Conservation (phyloP, 2,329 filamentous ascomycete genomes). For the Nothophaeocryptopus gaeumannii region DNA sequence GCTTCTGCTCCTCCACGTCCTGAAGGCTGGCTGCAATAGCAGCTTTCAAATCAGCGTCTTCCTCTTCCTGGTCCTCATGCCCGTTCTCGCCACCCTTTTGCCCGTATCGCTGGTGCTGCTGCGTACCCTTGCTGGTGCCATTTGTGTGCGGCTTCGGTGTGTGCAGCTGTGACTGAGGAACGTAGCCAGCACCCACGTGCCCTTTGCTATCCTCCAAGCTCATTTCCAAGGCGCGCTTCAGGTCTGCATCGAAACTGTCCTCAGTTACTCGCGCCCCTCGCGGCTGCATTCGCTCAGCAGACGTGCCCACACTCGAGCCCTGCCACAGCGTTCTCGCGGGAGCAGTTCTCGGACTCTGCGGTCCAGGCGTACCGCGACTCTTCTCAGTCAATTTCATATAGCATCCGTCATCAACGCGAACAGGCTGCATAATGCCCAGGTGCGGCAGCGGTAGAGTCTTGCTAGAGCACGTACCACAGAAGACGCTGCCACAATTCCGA, state of each 20-base stretch:
- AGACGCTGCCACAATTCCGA: constrained; percentile 95
- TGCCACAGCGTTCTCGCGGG: constrained; percentile 58
- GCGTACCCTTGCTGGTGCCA: constrained; percentile 28
- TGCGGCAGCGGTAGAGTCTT: constrained; percentile 87
- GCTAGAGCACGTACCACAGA: constrained; percentile 90
- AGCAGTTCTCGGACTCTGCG: constrained; percentile 27
- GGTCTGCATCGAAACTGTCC: constrained; percentile 88
- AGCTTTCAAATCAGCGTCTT: constrained; percentile 88
- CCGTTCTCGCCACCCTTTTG: not conserved
- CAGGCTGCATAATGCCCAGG: constrained; percentile 84
- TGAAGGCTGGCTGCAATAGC: constrained; percentile 92
- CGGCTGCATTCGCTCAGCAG: constrained; percentile 69
- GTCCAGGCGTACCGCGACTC: constrained; percentile 42
- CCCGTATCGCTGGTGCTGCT: constrained; percentile 6
- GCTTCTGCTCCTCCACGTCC: constrained; percentile 98
- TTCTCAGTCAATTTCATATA: constrained; percentile 84
- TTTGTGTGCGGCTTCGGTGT: constrained; percentile 32
- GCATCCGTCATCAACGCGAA: constrained; percentile 94
- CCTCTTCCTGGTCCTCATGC: constrained; percentile 62
- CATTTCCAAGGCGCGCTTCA: constrained; percentile 93
- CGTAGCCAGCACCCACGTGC: constrained; percentile 67
- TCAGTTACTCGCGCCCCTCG: constrained; percentile 69
- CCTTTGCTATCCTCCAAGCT: constrained; percentile 89
- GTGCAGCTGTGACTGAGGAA: constrained; percentile 51
- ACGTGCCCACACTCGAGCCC: constrained; percentile 38